Conservation (phyloP, 139 green algal species). For the Pleodorina starrii region DNA sequence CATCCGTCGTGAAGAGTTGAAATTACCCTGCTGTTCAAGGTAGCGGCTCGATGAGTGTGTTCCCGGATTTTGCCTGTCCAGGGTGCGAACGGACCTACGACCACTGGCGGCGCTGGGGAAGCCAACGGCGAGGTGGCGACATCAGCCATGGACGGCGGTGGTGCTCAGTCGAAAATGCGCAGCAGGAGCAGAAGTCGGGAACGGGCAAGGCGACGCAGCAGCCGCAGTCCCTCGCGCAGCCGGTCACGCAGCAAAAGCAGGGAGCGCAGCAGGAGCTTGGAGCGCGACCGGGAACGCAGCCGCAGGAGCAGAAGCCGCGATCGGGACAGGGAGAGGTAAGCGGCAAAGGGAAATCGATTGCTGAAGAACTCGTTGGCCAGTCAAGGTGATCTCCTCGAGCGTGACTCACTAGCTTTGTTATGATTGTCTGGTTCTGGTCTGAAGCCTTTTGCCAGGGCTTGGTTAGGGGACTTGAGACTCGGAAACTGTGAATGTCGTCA, state of each 20-base stretch:
- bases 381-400: no score
- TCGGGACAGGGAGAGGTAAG: conserved; percentile 24
- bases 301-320: conserved; percentile 41
- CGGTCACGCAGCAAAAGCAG: background rate
- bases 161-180: conserved; percentile 8
- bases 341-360: no score
- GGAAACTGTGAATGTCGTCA: no score
- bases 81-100: background rate
- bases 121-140: background rate
- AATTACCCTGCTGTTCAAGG: no score
- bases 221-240: background rate
- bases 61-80: no score
- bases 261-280: background rate
- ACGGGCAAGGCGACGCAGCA: background rate
- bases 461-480: no score
- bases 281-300: conserved; percentile 2
- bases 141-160: conserved; percentile 16
- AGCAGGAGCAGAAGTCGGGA: conserved; percentile 35
- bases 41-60: no score
- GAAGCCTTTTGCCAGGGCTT: no score
- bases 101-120: background rate
- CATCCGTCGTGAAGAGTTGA: no score
- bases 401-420: no score
- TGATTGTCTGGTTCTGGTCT: no score
- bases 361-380: no score